Conservation (phyloP, 2,329 filamentous ascomycete species). For the Penicillium glabrum region DNA sequence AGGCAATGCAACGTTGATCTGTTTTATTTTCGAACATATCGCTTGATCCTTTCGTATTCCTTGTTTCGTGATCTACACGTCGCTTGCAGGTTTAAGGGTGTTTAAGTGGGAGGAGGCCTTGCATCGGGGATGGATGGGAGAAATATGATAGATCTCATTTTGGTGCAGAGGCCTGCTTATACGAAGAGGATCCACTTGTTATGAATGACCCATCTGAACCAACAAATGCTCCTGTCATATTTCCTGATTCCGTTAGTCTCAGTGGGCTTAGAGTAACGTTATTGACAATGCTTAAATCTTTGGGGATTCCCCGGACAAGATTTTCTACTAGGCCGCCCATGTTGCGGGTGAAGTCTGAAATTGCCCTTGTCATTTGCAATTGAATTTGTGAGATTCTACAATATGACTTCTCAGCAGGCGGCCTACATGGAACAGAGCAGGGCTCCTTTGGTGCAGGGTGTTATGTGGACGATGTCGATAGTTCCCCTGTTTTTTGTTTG, state of each 20-base stretch:
- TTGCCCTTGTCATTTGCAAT: neutral
- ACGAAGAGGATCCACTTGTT: constrained; percentile 1
- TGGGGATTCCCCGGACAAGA: neutral
- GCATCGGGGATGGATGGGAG: neutral
- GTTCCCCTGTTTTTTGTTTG: constrained; percentile 11
- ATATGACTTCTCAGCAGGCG: neutral
- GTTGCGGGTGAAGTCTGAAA: neutral
- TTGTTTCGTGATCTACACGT: too few species aligned
- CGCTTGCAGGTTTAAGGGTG: neutral
- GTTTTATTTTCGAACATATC: neutral
- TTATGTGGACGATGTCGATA: constrained; percentile 19
- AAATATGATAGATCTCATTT: neutral
- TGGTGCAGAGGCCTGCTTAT: neutral
- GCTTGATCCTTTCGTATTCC: neutral
- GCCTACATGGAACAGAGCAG: constrained; percentile 6
- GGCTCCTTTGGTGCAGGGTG: constrained; percentile 11
- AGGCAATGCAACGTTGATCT: too few species aligned
- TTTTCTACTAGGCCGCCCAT: neutral
- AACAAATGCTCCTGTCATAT: constrained; percentile 5
- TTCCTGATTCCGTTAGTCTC: neutral
- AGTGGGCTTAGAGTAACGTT: neutral
- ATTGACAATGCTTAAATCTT: neutral
- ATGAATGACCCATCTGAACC: neutral
- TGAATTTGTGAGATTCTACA: neutral
- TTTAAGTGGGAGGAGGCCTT: neutral